Evolutionary conservation across 108 stramenopile genomes (phyloP).

Genomic region (Skeletonema potamos): DNA sequence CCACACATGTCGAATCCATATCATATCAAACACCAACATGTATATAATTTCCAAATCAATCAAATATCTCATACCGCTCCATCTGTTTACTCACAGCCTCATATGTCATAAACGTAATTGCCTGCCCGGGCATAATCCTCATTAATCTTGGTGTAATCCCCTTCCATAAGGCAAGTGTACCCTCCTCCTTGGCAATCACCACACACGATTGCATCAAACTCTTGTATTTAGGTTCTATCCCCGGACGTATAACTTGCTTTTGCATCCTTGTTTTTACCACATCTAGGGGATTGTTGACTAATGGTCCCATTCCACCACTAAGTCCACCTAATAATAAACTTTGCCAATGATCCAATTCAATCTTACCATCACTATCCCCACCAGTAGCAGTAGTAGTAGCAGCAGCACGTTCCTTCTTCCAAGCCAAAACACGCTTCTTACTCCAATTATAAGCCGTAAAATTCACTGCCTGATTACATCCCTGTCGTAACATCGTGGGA

Average conservation of each 20-base stretch:
- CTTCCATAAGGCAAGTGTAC: slow-evolving; percentile 92
- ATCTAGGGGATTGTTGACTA: slow-evolving; percentile 94
- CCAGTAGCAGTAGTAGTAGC: neutral
- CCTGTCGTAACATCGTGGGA: slow-evolving; percentile 97
- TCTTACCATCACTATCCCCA: slow-evolving; percentile 8
- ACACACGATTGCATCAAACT: slow-evolving; percentile 79
- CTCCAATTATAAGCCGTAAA: slow-evolving; percentile 91
- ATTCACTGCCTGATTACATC: slow-evolving; percentile 98
- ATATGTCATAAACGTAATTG: slow-evolving; percentile 97
- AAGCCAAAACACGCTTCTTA: slow-evolving; percentile 59
- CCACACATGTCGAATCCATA: too few species aligned
- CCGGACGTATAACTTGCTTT: slow-evolving; percentile 87
- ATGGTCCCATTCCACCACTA: slow-evolving; percentile 93
- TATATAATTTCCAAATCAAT: neutral
- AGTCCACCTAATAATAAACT: slow-evolving; percentile 91
- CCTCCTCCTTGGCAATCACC: slow-evolving; percentile 93
- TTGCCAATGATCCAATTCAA: slow-evolving; percentile 80
- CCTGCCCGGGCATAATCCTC: slow-evolving; percentile 97
- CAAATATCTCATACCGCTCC: slow-evolving; percentile 36
- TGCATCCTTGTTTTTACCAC: slow-evolving; percentile 97
- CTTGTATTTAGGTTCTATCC: slow-evolving; percentile 83
- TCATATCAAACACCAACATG: too few species aligned
- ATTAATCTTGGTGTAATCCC: slow-evolving; percentile 94
- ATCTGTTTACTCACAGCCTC: slow-evolving; percentile 66
- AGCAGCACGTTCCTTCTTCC: slow-evolving; percentile 32